Base-by-base conservation (phyloP, 2,329 filamentous ascomycete species). In the Neocucurbitaria cava region DNA sequence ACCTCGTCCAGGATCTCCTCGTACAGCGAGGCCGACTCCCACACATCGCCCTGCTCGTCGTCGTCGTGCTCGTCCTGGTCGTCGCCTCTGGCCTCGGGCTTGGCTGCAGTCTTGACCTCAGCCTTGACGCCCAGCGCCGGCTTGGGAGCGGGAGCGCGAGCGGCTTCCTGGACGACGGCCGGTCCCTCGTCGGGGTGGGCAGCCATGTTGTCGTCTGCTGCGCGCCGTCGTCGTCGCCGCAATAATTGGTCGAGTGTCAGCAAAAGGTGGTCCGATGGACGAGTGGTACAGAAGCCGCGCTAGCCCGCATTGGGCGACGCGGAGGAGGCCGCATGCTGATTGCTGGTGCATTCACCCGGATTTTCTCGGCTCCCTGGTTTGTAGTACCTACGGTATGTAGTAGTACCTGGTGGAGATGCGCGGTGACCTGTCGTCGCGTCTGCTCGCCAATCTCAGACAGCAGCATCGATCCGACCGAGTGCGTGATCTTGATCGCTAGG, bases 1-100 rank as follows among this genome's bases (percentile, higher is more conserved):
- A 64, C 66, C 50, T 72, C 66, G 52, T 74, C 69, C 23, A 74
- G 61, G 13, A 75, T 71, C 60, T 73, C 69, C 48, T 75, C 73
- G 44, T 68, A 71, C 42, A 69, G 58, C 26, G 70, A 76, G 17
- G 65, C 66, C 46, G 62, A 60, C 49, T 74, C 72, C 70, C 67
- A 71, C 26, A 61, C 56, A 49, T 65, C 65, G 48, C 62, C 71
- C 36, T 73, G 66, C 38, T 58, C 49, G 28, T 59, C 45, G 21
- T 49, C 49, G 46, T 54, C 40, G 45, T 54, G 40, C 33, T 51
- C 39, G 41, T 59, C 48, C 17, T 55, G 49, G 21, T 39, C 38
- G 38, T 40, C 38, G 10, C 4, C 56, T 38, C 47, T 41, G 56
- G 42, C 38, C 47, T 63, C 56, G 43, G 55, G 48, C 46, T 62